These are phyloP conservation scores for Sugiyamaella paludigena DNA, from an alignment of 1,139 yeast species.

Conservation along the genomic window DNA sequence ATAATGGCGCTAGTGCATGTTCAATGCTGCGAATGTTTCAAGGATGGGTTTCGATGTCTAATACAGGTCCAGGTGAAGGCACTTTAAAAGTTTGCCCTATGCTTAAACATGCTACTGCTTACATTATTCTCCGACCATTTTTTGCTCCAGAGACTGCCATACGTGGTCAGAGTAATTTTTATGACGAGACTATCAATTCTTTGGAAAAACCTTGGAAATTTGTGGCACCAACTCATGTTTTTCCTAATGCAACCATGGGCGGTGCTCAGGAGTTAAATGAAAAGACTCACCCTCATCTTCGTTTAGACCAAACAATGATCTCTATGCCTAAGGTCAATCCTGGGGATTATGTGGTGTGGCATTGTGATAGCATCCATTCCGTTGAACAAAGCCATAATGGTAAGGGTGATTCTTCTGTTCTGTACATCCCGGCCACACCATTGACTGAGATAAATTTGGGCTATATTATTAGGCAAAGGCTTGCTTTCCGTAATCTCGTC, in stretches of 20 bases:
- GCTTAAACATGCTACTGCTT: constrained; percentile 38
- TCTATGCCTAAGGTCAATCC: constrained; percentile 31
- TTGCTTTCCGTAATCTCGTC: constrained; percentile 31
- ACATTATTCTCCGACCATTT: constrained; percentile 45
- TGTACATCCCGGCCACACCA: constrained; percentile 42
- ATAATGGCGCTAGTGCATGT: constrained; percentile 42
- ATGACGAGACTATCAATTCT: constrained; percentile 4
- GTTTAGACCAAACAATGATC: constrained; percentile 28
- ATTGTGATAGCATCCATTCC: constrained; percentile 48
- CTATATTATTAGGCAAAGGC: constrained; percentile 34
- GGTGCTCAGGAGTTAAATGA: constrained; percentile 36
- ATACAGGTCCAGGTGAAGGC: constrained; percentile 44
- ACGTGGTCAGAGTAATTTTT: background rate
- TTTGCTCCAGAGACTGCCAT: constrained; percentile 30
- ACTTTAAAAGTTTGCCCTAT: constrained; percentile 43
- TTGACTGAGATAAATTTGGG: constrained; percentile 30
- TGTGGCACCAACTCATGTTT: constrained; percentile 9
- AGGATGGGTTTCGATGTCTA: constrained; percentile 46
- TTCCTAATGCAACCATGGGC: constrained; percentile 31
- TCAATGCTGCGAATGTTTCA: constrained; percentile 31
- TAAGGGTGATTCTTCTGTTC: constrained; percentile 42
- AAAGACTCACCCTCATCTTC: constrained; percentile 32
- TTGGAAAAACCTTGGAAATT: constrained; percentile 4
- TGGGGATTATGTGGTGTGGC: constrained; percentile 51
- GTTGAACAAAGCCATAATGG: constrained; percentile 47